Evolutionary conservation across 2,329 filamentous ascomycete genomes (phyloP).

Genomic region (Hymenoscyphus linearis): DNA sequence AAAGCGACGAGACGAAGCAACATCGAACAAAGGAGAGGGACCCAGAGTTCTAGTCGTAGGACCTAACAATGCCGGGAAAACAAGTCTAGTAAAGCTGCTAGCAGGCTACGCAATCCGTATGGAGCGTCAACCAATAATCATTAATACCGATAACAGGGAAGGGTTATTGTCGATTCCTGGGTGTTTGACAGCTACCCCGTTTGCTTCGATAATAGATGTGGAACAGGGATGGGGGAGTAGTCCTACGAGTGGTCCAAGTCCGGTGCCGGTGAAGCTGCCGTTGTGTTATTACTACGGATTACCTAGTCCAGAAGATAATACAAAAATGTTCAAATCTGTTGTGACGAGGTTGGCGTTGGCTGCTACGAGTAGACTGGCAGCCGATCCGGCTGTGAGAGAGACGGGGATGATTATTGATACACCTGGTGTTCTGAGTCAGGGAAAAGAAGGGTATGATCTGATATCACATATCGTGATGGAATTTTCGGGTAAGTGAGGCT

Average conservation of each 20-base stretch:
- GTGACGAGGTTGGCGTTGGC: slow-evolving; percentile 73
- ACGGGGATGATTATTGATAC: slow-evolving; percentile 85
- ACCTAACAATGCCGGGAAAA: slow-evolving; percentile 75
- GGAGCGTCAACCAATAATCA: slow-evolving; percentile 69
- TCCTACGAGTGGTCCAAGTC: slow-evolving; percentile 83
- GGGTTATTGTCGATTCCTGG: slow-evolving; percentile 73
- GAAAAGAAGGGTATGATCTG: slow-evolving; percentile 65
- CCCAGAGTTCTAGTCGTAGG: slow-evolving; percentile 85
- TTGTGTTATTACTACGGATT: slow-evolving; percentile 86
- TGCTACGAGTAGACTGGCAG: slow-evolving; percentile 69
- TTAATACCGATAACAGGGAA: slow-evolving; percentile 81
- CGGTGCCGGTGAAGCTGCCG: slow-evolving; percentile 85
- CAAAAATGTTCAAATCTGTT: slow-evolving; percentile 66
- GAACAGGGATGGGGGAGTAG: slow-evolving; percentile 86
- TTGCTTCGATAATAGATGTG: slow-evolving; percentile 81
- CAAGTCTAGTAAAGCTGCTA: slow-evolving; percentile 69
- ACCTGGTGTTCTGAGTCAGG: slow-evolving; percentile 61
- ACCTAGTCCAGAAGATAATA: slow-evolving; percentile 65
- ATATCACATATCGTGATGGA: slow-evolving; percentile 74
- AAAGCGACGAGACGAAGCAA: slow-evolving; percentile 59
- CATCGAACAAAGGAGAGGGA: slow-evolving; percentile 47
- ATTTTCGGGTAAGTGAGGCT: slow-evolving; percentile 48
- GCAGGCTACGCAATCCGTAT: slow-evolving; percentile 73
- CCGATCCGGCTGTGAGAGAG: slow-evolving; percentile 65
- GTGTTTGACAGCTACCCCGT: slow-evolving; percentile 78